Base-by-base conservation (phyloP, 495 filamentous ascomycete species). In the Aspergillus hancockii region DNA sequence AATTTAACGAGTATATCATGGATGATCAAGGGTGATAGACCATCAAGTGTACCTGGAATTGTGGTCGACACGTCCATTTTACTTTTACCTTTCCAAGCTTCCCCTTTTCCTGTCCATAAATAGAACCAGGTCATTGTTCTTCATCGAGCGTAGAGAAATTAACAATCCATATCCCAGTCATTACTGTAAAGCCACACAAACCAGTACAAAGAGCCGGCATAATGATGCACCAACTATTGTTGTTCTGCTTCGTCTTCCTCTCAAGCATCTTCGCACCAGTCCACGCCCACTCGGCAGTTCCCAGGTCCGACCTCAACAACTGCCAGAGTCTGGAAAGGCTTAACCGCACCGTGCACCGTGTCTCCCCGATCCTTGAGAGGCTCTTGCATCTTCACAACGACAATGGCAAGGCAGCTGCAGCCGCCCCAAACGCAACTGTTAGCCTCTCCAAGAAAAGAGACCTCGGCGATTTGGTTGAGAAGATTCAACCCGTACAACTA, bases 281-380 rank as follows among this genome's bases (percentile, higher is more conserved):
- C 8, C 8, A 45, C 25, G 25, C 53, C 40, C 41, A 47, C 54
- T 32, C 54, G 16, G 36, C n/a, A 7, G 30, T 30, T 16, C 54
- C 54, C 25, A 22, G 25, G 9, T 23, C 40, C n/a, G 34, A 8
- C 40, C 28, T 56, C 41, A 22, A 49, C 22, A 34, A 49, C 28
- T 56, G 54, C 41, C 40, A 30, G 21, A 49, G 10, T 22, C 28
- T 56, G 21, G 46, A 58, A 13, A 47, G 32, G 30, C 47, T 51
- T 1, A 58, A 52, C 32, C 25, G 23, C 32, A 58, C 55, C 14
- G 4, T 58, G 7, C 18, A 23, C 23, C 46, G 47, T 31, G 43
- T 52, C 13, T 58, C 55, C 3, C 46, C 46, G 8, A 41, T 51
- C 18, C 25, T 56, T 8, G 54, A 56, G 12, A 19, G 41, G 3